Evolutionary conservation across 179 eudicot genomes (phyloP).

Genomic region (Monotropa hypopitys): DNA sequence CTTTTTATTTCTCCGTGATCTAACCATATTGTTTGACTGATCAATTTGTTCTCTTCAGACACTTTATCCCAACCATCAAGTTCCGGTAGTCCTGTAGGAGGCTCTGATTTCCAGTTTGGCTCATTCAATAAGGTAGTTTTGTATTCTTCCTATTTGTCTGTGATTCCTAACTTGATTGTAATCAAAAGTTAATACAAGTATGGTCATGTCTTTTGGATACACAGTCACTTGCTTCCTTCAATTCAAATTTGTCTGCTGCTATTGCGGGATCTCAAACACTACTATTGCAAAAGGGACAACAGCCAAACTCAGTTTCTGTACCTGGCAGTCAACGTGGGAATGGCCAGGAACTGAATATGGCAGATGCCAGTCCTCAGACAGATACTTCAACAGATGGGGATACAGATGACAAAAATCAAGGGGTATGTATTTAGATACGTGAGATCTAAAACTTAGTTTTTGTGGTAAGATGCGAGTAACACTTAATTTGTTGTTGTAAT

Average conservation of each 20-base stretch:
- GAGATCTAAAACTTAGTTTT: background rate
- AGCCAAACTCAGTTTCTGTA: slow-evolving; percentile 27
- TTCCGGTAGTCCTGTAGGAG: slow-evolving; percentile 31
- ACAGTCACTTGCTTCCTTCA: slow-evolving; percentile 22
- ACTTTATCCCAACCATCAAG: slow-evolving; percentile 39
- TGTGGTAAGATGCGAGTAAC: background rate
- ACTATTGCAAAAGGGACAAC: slow-evolving; percentile 22
- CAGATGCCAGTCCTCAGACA: slow-evolving; percentile 56
- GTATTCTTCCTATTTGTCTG: background rate
- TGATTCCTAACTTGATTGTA: background rate
- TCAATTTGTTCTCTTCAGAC: slow-evolving; percentile 24
- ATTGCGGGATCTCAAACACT: slow-evolving; percentile 18
- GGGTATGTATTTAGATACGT: slow-evolving; percentile 14
- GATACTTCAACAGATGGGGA: slow-evolving; percentile 71
- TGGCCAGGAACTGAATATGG: slow-evolving; percentile 69
- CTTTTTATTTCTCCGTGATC: background rate
- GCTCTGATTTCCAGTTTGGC: slow-evolving; percentile 46
- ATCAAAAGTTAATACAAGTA: background rate
- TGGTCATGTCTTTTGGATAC: background rate
- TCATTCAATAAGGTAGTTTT: slow-evolving; percentile 48
- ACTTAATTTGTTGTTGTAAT: background rate
- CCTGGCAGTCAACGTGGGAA: slow-evolving; percentile 41
- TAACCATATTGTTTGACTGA: background rate
- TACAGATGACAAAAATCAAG: slow-evolving; percentile 52
- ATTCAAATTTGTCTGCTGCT: slow-evolving; percentile 18